These are phyloP conservation scores for Tolypocladium ovalisporum DNA, from an alignment of 2,329 filamentous ascomycete species.

Conservation along the genomic window DNA sequence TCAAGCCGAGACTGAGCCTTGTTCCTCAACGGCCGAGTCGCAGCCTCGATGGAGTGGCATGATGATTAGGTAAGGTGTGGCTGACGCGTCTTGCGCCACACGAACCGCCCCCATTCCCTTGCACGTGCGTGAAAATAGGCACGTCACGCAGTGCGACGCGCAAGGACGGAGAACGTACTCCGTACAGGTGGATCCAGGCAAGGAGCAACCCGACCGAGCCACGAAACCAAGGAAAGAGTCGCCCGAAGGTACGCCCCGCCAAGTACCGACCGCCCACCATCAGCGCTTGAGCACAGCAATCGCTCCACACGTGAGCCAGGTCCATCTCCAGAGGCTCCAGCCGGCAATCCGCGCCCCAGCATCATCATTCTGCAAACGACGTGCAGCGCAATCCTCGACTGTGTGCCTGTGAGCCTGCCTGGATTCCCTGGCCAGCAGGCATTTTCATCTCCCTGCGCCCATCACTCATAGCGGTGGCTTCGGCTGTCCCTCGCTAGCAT, in stretches of 20 bases:
- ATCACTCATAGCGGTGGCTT: background rate
- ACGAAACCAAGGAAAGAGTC: background rate
- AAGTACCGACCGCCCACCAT: background rate
- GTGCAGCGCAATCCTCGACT: constrained; percentile 3
- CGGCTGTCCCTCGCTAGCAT: constrained; percentile 39
- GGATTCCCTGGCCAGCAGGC: background rate
- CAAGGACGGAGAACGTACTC: too few species aligned
- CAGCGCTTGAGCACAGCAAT: background rate
- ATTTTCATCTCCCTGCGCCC: background rate
- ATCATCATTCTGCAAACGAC: constrained; percentile 2
- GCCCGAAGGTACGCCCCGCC: background rate
- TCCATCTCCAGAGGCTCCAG: background rate
- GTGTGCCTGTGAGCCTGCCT: constrained; percentile 1
- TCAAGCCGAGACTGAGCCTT: background rate
- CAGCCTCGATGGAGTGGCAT: background rate
- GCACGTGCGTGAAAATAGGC: background rate
- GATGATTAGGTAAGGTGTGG: background rate
- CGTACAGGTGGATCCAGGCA: background rate
- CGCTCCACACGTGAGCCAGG: background rate
- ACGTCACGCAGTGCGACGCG: too few species aligned
- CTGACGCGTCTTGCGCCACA: background rate
- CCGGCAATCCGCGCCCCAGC: background rate
- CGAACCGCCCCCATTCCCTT: background rate
- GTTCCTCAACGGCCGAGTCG: background rate
- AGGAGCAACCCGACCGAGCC: background rate